phyloP scores from a whole-genome alignment of 257 asterid species.

The Solanum chilense region DNA sequence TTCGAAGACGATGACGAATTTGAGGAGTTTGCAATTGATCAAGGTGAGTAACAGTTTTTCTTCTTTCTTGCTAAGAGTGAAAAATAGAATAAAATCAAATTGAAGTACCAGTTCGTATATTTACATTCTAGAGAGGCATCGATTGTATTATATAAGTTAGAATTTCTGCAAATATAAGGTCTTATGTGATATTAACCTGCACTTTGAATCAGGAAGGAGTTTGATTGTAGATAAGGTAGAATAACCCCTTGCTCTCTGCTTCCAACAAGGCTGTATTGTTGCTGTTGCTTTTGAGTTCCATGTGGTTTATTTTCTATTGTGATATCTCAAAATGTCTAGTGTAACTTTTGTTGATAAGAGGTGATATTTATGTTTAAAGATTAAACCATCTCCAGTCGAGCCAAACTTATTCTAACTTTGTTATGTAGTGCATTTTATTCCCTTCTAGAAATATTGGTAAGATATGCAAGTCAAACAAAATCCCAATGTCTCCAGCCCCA shows the following conservation, averaged over 20 bases:
- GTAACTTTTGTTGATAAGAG: background rate
- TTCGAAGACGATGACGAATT: constrained; percentile 87
- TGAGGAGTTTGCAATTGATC: constrained; percentile 72
- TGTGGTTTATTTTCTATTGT: background rate
- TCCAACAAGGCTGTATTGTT: background rate
- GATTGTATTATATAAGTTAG: background rate
- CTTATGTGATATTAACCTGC: background rate
- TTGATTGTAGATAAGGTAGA: background rate
- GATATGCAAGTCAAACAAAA: background rate
- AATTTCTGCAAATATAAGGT: background rate
- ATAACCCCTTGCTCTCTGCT: background rate
- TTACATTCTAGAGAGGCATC: background rate
- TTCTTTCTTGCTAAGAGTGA: background rate
- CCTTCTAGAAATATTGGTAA: background rate
- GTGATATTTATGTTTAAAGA: background rate
- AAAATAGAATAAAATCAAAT: background rate
- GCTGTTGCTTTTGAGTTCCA: background rate
- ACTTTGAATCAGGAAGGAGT: background rate
- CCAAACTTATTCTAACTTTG: background rate
- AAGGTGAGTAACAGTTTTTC: constrained; percentile 20
- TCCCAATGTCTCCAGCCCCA: background rate
- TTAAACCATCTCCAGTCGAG: background rate
- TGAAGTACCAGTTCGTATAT: background rate
- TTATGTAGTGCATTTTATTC: background rate
- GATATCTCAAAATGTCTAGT: background rate